These are phyloP conservation scores for Starmera amethionina DNA, from an alignment of 805 yeast species.

Conservation along the genomic window DNA sequence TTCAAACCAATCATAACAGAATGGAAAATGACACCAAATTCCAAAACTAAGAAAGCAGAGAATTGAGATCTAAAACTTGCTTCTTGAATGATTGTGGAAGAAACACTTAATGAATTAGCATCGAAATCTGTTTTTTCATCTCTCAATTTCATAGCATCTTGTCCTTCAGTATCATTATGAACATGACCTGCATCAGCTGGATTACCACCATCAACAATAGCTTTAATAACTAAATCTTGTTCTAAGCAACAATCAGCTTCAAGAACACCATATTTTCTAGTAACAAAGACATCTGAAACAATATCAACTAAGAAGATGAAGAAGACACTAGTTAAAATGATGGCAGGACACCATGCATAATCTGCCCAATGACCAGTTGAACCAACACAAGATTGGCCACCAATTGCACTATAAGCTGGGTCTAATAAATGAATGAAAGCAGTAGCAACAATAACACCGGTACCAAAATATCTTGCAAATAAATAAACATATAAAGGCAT, in stretches of 20 bases:
- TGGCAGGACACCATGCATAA: slow-evolving; percentile 39
- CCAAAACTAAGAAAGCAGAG: slow-evolving; percentile 45
- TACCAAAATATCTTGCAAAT: slow-evolving; percentile 43
- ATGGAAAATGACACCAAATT: slow-evolving; percentile 68
- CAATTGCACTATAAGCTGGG: slow-evolving; percentile 33
- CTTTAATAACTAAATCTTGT: slow-evolving; percentile 10
- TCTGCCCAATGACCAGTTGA: slow-evolving; percentile 32
- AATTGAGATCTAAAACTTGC: slow-evolving; percentile 17
- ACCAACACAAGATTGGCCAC: slow-evolving; percentile 29
- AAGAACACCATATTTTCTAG: slow-evolving; percentile 21
- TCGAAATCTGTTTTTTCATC: not conserved
- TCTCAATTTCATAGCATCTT: not conserved
- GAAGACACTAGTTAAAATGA: slow-evolving; percentile 29
- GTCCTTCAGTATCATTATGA: not conserved
- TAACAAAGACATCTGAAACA: slow-evolving; percentile 29
- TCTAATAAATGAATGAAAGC: slow-evolving; percentile 60
- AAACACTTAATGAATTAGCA: not conserved
- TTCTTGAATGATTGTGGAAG: not conserved
- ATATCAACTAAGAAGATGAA: slow-evolving; percentile 32
- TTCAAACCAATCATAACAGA: slow-evolving; percentile 67
- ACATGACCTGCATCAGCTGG: not conserved
- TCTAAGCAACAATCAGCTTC: slow-evolving; percentile 13
- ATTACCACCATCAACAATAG: slow-evolving; percentile 9
- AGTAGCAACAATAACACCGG: slow-evolving; percentile 72
- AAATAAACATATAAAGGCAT: slow-evolving; percentile 28